A percentile compares a stretch with the other conserved stretches of the same genome.
phyloP scores from a whole-genome alignment of 73 alveolate genomes.

The Uronychia setigera region DNA sequence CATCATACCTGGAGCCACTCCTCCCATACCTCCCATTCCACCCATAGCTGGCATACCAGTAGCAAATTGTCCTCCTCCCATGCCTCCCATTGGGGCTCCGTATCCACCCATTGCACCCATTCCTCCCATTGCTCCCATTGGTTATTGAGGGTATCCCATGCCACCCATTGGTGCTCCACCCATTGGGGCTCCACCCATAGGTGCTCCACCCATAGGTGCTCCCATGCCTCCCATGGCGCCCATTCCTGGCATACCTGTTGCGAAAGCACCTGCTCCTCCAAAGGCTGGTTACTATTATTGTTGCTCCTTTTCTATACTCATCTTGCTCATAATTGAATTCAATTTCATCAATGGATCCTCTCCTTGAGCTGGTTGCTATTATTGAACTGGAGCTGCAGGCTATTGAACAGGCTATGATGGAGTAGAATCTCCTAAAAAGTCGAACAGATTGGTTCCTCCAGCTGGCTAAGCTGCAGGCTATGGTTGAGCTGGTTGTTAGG shows the following conservation, averaged over 20 bases:
- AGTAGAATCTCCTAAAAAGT: not conserved
- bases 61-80: conserved; percentile 17
- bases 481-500: conserved; percentile 11
- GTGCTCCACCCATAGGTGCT: conserved; percentile 26
- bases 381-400: conserved; percentile 2
- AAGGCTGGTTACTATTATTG: not conserved
- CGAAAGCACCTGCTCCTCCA: conserved; percentile 22
- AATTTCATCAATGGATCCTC: conserved; percentile 23
- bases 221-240: no score
- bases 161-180: conserved; percentile 39
- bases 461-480: conserved; percentile 2
- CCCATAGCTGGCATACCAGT: conserved; percentile 36
- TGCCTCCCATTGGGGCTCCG: conserved; percentile 18
- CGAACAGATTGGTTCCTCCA: not conserved
- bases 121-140: conserved; percentile 13
- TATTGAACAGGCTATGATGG: conserved; percentile 5
- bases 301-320: conserved; percentile 9
- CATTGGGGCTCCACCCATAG: conserved; percentile 38
- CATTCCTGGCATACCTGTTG: conserved; percentile 5
- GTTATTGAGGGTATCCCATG: no score
- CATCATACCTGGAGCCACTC: conserved; percentile 29
- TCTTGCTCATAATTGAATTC: conserved; percentile 49
- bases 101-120: conserved; percentile 22
- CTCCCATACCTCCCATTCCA: not conserved
- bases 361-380: conserved; percentile 15